Base-by-base conservation (phyloP, 75 land plant species). In the Picea glauca region DNA sequence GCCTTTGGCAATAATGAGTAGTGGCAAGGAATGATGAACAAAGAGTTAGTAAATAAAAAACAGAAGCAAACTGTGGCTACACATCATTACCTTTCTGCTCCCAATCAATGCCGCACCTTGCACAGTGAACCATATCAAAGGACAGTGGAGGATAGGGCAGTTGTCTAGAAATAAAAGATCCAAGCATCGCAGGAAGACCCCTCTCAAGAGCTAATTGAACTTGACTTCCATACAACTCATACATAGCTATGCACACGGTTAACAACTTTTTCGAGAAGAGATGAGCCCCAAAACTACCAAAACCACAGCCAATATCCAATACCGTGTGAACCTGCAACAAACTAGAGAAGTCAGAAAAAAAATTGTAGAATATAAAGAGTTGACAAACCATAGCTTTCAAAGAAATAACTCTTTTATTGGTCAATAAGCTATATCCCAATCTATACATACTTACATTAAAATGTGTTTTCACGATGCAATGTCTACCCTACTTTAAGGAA, bases 111-210 rank as follows among this genome's bases (percentile, higher is more conserved):
- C 88, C 87, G 58, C 90, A 88, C 18, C 86, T 73, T 35, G 91
- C 88, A 82, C 96, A 93, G 83, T 93, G 96, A 75, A 93, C 57
- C 88, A 92, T 87, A 67, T 93, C 92, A 81, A 83, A 93, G 11
- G 96, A 87, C 60, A 87, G 86, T 18, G 86, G 80, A 63, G 96
- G 91, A 81, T 81, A 92, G 67, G 96, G 96, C 58, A 94, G 80
- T 56, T 92, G 95, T 63, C 76, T 81, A 77, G 89, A 81, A 74
- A 80, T 60, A 59, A 94, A 87, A 58, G 86, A 86, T 40, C 93
- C 95, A 73, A 94, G 86, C 86, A 94, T 85, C 57, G 94, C 94
- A 23, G 96, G 94, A 54, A 94, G 95, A 18, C 96, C 96, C 58
- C 96, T 84, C 80, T 94, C 96, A 72, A 90, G 91, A 84, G 93